Conservation (phyloP, 192 early-diverging fungal genomes). For the Pilobolus umbonatus region DNA sequence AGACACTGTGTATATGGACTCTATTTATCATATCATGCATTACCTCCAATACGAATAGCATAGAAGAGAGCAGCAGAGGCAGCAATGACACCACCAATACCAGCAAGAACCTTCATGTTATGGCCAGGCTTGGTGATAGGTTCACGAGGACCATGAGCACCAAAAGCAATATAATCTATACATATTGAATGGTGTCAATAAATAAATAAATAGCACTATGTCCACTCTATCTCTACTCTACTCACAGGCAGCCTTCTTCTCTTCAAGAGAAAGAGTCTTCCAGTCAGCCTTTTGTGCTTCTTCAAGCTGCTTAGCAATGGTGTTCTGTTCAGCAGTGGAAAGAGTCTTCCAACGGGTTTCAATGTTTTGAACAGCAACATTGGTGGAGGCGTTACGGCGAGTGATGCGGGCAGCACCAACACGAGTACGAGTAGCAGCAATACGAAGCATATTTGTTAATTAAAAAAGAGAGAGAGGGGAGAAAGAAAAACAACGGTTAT, state of each 20-base stretch:
- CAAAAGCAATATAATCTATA: conserved; percentile 87
- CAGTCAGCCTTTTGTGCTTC: conserved; percentile 94
- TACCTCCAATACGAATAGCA: conserved; percentile 52
- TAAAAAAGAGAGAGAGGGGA: conserved; percentile 12
- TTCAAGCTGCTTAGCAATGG: conserved; percentile 72
- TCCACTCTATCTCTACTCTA: too few relatives aligned
- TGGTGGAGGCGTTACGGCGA: conserved; percentile 41
- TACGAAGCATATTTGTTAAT: conserved; percentile 55
- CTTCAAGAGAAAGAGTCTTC: conserved; percentile 84
- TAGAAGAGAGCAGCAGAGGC: conserved; percentile 52
- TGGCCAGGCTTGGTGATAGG: conserved; percentile 64
- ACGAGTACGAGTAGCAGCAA: conserved; percentile 48
- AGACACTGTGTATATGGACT: not conserved
- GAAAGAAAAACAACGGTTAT: conserved; percentile 12
- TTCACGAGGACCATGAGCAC: conserved; percentile 85
- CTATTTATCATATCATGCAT: not conserved
- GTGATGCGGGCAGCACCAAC: conserved; percentile 37
- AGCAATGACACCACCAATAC: conserved; percentile 53
- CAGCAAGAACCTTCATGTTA: conserved; percentile 64
- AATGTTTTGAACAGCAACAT: conserved; percentile 46
- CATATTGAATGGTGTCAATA: not conserved
- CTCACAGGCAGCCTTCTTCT: conserved; percentile 89
- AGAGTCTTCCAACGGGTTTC: conserved; percentile 61
- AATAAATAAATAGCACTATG: not conserved
- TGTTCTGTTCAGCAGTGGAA: conserved; percentile 73